Evolutionary conservation across 768 basidiomycete species (phyloP).

Genomic region (Leccinum imitatum): DNA sequence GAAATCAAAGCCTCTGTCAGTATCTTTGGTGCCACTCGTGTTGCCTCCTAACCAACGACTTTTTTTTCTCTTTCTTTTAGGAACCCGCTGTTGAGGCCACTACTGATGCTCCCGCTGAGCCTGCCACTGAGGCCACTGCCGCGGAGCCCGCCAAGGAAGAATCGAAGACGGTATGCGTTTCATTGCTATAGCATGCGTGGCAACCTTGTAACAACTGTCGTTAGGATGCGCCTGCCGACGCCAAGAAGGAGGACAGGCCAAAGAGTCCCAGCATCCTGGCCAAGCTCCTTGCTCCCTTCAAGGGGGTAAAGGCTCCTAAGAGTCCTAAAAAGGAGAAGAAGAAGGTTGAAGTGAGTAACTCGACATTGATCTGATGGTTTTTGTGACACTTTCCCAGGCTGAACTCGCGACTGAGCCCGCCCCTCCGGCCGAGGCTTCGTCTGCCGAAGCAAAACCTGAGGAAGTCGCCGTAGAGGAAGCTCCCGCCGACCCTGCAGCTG

Average conservation of each 20-base stretch:
- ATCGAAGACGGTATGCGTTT: conserved; percentile 37
- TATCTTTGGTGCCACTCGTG: neutral
- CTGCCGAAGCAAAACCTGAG: conserved; percentile 28
- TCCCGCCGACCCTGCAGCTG: conserved; percentile 10
- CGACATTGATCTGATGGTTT: neutral
- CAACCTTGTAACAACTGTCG: conserved; percentile 18
- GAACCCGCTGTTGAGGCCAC: conserved; percentile 36
- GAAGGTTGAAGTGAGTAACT: conserved; percentile 60
- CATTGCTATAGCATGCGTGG: conserved; percentile 25
- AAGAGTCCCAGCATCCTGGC: conserved; percentile 77
- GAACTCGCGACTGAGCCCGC: conserved; percentile 34
- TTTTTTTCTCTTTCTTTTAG: conserved; percentile 24
- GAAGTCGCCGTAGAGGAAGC: conserved; percentile 45
- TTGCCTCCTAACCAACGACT: neutral
- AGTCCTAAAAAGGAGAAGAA: conserved; percentile 83
- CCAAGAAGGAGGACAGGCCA: conserved; percentile 77
- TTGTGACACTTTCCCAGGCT: conserved; percentile 19
- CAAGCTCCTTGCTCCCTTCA: conserved; percentile 81
- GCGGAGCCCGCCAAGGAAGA: conserved; percentile 43
- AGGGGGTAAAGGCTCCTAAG: conserved; percentile 63
- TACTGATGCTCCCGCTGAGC: conserved; percentile 22
- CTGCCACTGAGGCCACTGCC: conserved; percentile 31
- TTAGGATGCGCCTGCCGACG: conserved; percentile 45
- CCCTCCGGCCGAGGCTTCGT: conserved; percentile 35
- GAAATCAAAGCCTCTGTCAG: conserved; percentile 40